Percentiles rank a stretch among this genome's conserved stretches.
These are phyloP conservation scores for Loxodes magnus DNA, from an alignment of 73 alveolate genomes.

Conservation along the genomic window DNA sequence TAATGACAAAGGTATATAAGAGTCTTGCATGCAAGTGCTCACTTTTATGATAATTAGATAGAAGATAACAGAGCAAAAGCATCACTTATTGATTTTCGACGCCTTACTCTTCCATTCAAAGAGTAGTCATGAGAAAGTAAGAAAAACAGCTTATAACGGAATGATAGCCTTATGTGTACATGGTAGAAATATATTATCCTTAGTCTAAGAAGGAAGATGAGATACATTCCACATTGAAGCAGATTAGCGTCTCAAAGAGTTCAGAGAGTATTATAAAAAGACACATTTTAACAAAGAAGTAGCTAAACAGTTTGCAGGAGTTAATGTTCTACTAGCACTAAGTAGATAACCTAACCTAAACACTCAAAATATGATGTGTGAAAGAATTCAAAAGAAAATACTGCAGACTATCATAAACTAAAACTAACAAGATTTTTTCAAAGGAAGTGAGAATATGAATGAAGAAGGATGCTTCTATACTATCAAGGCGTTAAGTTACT, in stretches of 20 bases:
- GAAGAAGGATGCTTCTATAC: slow-evolving; percentile 14
- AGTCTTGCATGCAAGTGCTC: slow-evolving; percentile 8
- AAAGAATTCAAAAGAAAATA: slow-evolving; percentile 2
- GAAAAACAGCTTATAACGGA: slow-evolving; percentile 13
- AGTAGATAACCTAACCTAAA: not conserved
- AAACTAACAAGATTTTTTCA: not conserved
- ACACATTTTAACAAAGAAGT: too few species aligned
- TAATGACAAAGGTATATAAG: slow-evolving; percentile 4
- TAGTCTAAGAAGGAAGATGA: too few species aligned
- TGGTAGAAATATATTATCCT: too few species aligned
- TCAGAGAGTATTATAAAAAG: too few species aligned
- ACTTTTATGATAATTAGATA: slow-evolving; percentile 3
- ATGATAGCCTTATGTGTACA: slow-evolving; percentile 5
- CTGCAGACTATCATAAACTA: slow-evolving; percentile 2
- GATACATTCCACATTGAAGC: too few species aligned
- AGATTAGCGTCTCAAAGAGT: too few species aligned
- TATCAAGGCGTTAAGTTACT: slow-evolving; percentile 4
- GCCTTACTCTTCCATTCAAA: slow-evolving; percentile 4
- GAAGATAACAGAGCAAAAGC: not conserved
- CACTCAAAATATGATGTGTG: slow-evolving; percentile 2
- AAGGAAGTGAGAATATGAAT: slow-evolving; percentile 5
- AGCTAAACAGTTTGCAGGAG: slow-evolving; percentile 3
- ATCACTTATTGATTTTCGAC: not conserved
- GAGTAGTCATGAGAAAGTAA: not conserved
- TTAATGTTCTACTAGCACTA: not conserved